Conservation (phyloP, 306 rosid genomes). For the Quercus aquifolioides region DNA sequence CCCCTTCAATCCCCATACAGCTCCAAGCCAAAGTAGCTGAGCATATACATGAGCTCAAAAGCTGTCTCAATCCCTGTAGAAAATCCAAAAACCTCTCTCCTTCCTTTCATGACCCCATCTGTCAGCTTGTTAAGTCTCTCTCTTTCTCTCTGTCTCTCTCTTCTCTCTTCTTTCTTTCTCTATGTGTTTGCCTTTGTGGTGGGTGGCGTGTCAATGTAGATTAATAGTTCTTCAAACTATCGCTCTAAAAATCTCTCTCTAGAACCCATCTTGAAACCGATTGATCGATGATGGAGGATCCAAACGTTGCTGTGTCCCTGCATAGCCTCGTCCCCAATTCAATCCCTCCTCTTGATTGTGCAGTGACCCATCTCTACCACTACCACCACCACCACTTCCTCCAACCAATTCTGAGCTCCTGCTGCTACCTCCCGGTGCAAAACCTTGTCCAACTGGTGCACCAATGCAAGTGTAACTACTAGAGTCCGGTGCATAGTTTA, state of each 20-base stretch:
- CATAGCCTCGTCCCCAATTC: slow-evolving; percentile 47
- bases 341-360: slow-evolving; percentile 34
- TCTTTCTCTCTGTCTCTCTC: slow-evolving; percentile 21
- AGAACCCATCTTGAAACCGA: slow-evolving; percentile 90
- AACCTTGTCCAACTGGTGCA: slow-evolving; percentile 77
- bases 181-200: background rate
- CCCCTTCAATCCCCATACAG: slow-evolving; percentile 28
- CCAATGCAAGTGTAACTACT: slow-evolving; percentile 73
- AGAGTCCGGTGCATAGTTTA: slow-evolving; percentile 25
- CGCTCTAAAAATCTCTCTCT: slow-evolving; percentile 29
- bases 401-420: slow-evolving; percentile 11
- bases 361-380: slow-evolving; percentile 44
- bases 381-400: slow-evolving; percentile 16
- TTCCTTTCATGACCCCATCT: slow-evolving; percentile 54
- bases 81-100: slow-evolving; percentile 31
- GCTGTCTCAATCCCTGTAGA: slow-evolving; percentile 51
- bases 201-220: slow-evolving; percentile 39
- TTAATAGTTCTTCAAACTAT: slow-evolving; percentile 25
- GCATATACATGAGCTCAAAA: slow-evolving; percentile 60
- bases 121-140: slow-evolving; percentile 63
- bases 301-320: slow-evolving; percentile 50
- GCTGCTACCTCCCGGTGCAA: slow-evolving; percentile 13
- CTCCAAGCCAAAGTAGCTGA: slow-evolving; percentile 85
- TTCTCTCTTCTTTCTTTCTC: slow-evolving; percentile 29
- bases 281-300: slow-evolving; percentile 59